Percentiles rank a stretch among this genome's conserved stretches.
These are phyloP conservation scores for Penicillium palitans DNA, from an alignment of 2,329 filamentous ascomycete genomes.

Conservation along the genomic window DNA sequence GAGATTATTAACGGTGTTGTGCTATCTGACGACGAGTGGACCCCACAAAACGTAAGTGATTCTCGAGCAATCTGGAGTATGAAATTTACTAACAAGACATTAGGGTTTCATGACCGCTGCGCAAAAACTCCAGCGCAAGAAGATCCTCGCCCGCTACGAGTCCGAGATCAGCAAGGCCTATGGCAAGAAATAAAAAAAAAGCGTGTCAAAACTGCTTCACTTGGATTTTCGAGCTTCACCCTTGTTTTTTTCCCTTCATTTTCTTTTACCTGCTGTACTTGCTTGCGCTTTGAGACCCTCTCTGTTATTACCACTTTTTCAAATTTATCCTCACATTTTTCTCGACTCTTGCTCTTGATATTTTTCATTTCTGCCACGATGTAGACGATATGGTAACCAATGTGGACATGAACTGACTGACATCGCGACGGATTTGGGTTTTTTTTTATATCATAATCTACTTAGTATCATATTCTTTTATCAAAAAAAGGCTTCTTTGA, in stretches of 20 bases:
- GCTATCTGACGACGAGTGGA: conserved; percentile 49
- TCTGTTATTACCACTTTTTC: conserved; percentile 9
- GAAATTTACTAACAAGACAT: conserved; percentile 26
- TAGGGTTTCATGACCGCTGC: conserved; percentile 67
- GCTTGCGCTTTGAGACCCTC: conserved; percentile 20
- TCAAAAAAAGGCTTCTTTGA: neutral
- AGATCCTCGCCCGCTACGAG: conserved; percentile 62
- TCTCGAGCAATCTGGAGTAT: neutral
- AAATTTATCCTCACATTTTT: conserved; percentile 9
- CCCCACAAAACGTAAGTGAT: conserved; percentile 42
- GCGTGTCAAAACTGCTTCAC: conserved; percentile 5
- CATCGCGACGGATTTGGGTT: conserved; percentile 9
- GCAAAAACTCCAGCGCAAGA: conserved; percentile 71
- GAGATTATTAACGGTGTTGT: conserved; percentile 48
- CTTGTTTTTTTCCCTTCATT: neutral
- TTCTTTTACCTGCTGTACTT: conserved; percentile 1
- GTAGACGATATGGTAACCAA: conserved; percentile 23
- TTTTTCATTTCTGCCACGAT: conserved; percentile 15
- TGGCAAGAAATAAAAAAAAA: conserved; percentile 41
- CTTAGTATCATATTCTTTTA: neutral
- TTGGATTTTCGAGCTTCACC: conserved; percentile 1
- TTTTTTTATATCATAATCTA: neutral
- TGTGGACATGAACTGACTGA: conserved; percentile 13
- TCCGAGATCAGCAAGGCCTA: conserved; percentile 64
- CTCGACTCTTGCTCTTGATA: conserved; percentile 18